Base-by-base conservation (phyloP, 768 basidiomycete species). In the Tricholoma furcatifolium region DNA sequence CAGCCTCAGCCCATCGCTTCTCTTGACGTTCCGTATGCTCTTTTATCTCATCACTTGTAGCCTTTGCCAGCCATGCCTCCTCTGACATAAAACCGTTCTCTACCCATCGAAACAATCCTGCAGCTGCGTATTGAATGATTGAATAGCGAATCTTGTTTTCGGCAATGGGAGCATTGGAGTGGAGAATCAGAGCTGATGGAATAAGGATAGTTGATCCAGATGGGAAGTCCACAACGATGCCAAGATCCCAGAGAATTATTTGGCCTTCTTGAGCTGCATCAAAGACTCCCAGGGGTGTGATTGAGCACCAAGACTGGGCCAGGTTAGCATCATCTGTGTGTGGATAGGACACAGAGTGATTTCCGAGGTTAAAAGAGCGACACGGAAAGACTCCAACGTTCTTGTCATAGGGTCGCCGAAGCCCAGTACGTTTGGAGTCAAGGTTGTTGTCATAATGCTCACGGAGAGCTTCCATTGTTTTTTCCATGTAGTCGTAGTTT, bases 311-410 rank as follows among this genome's bases (percentile, higher is more conserved):
- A n/a, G n/a, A n/a, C n/a, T n/a, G n/a, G n/a, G n/a, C n/a, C n/a
- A n/a, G n/a, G n/a, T n/a, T n/a, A n/a, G n/a, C n/a, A n/a, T n/a
- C n/a, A n/a, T n/a, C n/a, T n/a, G n/a, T n/a, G n/a, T n/a, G n/a
- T n/a, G n/a, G n/a, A n/a, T n/a, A n/a, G n/a, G n/a, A n/a, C n/a
- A n/a, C n/a, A n/a, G n/a, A n/a, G n/a, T 54, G 45, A 4, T 17
- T n/a, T 6, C 52, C 52, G n/a, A 54, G n/a, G 27, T 54, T 54
- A 27, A 54, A 49, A 6, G 48, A 49, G 7, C 39, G 38, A 24
- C 53, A 55, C 15, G 49, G 49, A 17, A 40, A 55, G n/a, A 34
- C 53, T 11, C 52, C 52, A 47, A 48, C 45, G 2, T 32, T 27
- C 12, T n/a, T 12, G 36, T 53, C 51, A 20, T 53, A 53, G 12